Conservation (phyloP, 1,284 basidiomycete genomes). For the Flammula alnicola region DNA sequence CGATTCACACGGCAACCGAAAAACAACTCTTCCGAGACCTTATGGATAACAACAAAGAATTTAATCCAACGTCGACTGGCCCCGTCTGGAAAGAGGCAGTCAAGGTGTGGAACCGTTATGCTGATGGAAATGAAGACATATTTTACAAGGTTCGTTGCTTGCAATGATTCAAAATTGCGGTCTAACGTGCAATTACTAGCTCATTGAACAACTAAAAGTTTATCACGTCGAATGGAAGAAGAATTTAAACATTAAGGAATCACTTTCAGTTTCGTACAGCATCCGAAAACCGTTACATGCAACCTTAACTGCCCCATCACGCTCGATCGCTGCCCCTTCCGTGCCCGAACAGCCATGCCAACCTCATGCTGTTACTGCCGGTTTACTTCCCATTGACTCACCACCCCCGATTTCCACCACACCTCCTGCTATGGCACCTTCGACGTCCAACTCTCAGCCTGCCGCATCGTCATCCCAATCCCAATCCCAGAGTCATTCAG, state of each 20-base stretch:
- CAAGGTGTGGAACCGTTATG: neutral
- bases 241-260: neutral
- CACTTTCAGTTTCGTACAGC: neutral
- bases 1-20: conserved; percentile 22
- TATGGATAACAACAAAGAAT: neutral
- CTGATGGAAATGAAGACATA: neutral
- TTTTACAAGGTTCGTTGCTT: neutral
- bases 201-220: neutral
- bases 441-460: no score
- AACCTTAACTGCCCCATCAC: neutral
- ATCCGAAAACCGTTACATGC: neutral
- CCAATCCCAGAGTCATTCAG: neutral
- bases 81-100: neutral
- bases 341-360: no score
- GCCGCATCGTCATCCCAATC: no score
- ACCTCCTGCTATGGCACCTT: no score
- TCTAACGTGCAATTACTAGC: neutral
- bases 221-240: neutral
- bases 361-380: no score
- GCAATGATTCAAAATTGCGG: neutral
- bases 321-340: no score
- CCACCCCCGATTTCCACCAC: no score
- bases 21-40: conserved; percentile 11
- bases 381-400: no score
- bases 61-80: neutral